Evolutionary conservation across 495 filamentous ascomycete species (phyloP), one percentile per base, ranked within the genome.

Genomic region (Penicillium simplicissimum): DNA sequence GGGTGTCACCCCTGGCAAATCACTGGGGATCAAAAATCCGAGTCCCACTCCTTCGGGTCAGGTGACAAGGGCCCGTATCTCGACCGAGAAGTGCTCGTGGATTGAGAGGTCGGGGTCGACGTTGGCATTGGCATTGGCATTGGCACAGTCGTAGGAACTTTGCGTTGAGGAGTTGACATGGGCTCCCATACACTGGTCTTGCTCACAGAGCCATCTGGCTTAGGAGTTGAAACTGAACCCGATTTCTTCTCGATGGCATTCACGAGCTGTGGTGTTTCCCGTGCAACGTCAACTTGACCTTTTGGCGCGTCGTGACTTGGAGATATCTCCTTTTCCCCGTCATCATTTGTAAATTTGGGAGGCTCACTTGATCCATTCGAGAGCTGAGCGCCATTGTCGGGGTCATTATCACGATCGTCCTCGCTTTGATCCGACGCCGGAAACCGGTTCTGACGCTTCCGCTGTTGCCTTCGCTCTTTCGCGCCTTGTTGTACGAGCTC

Each of bases 11-110:
- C 62, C 65, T 66, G 63, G 71, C 62, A 68, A 77, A 76, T 80
- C 77, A 75, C 67, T 61, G 77, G 77, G 54, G 14, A 38, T 68
- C 67, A 73, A 77, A 80, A 79, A 80, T 71, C 76, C 74, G 60
- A 11, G 14, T 73, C 63, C 67, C 66, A 75, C 23, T 59, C 28
- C 3, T 8, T 15, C n/a, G 70, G 60, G 52, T 71, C 43, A 36
- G 60, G 53, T 28, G 65, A 59, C 40, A 69, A 58, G 9, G 54
- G 42, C 40, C 23, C 34, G 14, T 40, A 42, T 6, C 23, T 38
- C 17, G 25, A 40, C 34, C 21, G 35, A 23, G 35, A 28, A 19
- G 9, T 4, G 34, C 15, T 43, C 23, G 34, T 40, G 15, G 15
- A 9, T 21, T 28, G 47, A n/a, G 45, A 40, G 1, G 25, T 38